phyloP scores from a whole-genome alignment of 1,284 basidiomycete genomes.

The Leccinum pseudoinsigne region DNA sequence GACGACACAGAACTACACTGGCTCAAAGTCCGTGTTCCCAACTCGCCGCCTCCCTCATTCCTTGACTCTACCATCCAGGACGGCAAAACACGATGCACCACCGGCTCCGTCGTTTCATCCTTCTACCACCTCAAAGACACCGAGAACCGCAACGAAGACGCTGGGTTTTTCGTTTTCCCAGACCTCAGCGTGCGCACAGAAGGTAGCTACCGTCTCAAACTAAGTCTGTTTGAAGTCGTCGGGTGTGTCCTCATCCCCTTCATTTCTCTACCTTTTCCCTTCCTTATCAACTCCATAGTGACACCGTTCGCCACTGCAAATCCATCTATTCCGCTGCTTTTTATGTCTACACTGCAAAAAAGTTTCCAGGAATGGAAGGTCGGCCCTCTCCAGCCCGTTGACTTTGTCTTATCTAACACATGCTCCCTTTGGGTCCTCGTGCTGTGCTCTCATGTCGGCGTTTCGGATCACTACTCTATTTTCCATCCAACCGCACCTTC shows the following conservation, averaged over 20 bases:
- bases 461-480: slow-evolving; percentile 26
- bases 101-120: slow-evolving; percentile 87
- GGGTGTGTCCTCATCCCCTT: slow-evolving; percentile 52
- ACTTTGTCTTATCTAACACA: slow-evolving; percentile 26
- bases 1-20: slow-evolving; percentile 92
- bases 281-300: slow-evolving; percentile 41
- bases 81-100: slow-evolving; percentile 87
- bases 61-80: slow-evolving; percentile 45
- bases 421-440: slow-evolving; percentile 13
- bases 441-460: slow-evolving; percentile 9
- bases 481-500: slow-evolving; percentile 10
- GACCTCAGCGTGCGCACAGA: slow-evolving; percentile 89
- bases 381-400: slow-evolving; percentile 23
- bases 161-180: slow-evolving; percentile 90
- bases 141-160: slow-evolving; percentile 80
- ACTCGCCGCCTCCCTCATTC: slow-evolving; percentile 1
- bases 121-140: slow-evolving; percentile 96
- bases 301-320: slow-evolving; percentile 85
- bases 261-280: slow-evolving; percentile 1
- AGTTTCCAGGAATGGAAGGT: slow-evolving; percentile 94
- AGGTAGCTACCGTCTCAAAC: slow-evolving; percentile 83
- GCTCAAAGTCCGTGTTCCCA: slow-evolving; percentile 62
- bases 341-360: slow-evolving; percentile 92
- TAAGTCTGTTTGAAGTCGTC: slow-evolving; percentile 92
- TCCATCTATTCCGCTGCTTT: slow-evolving; percentile 85